A percentile compares a stretch with the other conserved stretches of the same genome.
Conservation (phyloP, 2,329 filamentous ascomycete species). For the Pseudonectria foliicola region DNA sequence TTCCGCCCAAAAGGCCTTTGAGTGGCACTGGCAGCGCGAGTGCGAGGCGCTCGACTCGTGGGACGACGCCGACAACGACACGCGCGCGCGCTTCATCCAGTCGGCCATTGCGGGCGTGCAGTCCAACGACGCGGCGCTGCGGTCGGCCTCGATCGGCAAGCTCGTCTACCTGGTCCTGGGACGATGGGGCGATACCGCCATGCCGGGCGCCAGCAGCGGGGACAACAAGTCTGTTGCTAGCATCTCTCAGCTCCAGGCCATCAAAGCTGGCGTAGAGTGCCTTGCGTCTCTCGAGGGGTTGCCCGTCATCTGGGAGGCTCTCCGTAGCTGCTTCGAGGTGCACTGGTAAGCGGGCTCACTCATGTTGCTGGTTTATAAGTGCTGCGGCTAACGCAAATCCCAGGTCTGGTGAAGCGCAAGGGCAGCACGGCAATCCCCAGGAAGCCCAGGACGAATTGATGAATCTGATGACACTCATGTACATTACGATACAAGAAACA, state of each 20-base stretch:
- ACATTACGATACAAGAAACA: slow-evolving; percentile 50
- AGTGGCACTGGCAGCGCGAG: slow-evolving; percentile 63
- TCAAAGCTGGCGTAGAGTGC: slow-evolving; percentile 46
- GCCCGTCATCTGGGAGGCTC: slow-evolving; percentile 42
- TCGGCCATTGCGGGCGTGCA: slow-evolving; percentile 40
- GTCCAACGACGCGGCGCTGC: slow-evolving; percentile 39
- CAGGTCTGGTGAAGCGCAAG: slow-evolving; percentile 39
- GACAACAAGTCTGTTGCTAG: slow-evolving; percentile 45
- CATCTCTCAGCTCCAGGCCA: slow-evolving; percentile 49
- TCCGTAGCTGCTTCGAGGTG: slow-evolving; percentile 42
- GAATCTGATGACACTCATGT: slow-evolving; percentile 58
- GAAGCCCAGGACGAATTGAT: slow-evolving; percentile 53
- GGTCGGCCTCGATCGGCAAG: slow-evolving; percentile 48
- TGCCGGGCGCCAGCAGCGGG: slow-evolving; percentile 34
- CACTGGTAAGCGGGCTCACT: slow-evolving; percentile 39
- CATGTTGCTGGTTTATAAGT: neutral
- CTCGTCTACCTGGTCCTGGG: slow-evolving; percentile 59
- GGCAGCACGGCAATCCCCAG: slow-evolving; percentile 36
- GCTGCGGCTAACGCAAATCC: neutral
- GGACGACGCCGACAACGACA: slow-evolving; percentile 55
- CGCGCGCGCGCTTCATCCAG: slow-evolving; percentile 50
- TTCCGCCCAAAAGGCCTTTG: slow-evolving; percentile 68
- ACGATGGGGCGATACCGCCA: slow-evolving; percentile 62
- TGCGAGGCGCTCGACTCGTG: slow-evolving; percentile 42
- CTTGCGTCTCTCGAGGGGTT: slow-evolving; percentile 46